Evolutionary conservation across 2,329 filamentous ascomycete genomes (phyloP).

Genomic region (Cercospora zeina): DNA sequence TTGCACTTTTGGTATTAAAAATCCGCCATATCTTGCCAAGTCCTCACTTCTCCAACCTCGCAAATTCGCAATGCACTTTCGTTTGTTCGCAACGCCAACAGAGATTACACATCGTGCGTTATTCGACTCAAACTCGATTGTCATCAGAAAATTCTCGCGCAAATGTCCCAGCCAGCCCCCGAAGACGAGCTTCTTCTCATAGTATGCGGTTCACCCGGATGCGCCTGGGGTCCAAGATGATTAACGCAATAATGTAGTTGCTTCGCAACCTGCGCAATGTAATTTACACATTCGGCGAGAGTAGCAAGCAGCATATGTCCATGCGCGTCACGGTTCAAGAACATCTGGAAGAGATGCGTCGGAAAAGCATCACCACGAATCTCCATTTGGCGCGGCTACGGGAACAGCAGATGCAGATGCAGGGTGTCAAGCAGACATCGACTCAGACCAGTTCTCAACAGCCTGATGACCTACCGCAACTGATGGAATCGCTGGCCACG

Average conservation of each 20-base stretch:
- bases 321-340: slow-evolving; percentile 38
- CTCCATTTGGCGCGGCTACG: slow-evolving; percentile 25
- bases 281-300: slow-evolving; percentile 40
- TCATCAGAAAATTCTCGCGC: background rate
- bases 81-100: background rate
- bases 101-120: background rate
- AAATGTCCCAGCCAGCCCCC: slow-evolving; percentile 17
- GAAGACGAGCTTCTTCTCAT: slow-evolving; percentile 36
- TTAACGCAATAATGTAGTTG: slow-evolving; percentile 32
- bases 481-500: slow-evolving; percentile 10
- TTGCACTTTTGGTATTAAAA: no score
- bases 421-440: slow-evolving; percentile 8
- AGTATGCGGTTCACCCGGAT: slow-evolving; percentile 15
- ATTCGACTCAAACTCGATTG: background rate
- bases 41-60: background rate
- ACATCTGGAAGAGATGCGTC: slow-evolving; percentile 38
- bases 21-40: no score
- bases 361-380: slow-evolving; percentile 31
- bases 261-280: slow-evolving; percentile 42
- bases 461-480: slow-evolving; percentile 15
- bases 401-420: slow-evolving; percentile 8
- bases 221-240: background rate
- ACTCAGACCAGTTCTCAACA: background rate
- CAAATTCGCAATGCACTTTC: background rate
- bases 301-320: slow-evolving; percentile 37